A percentile compares a stretch with the other conserved stretches of the same genome.
Evolutionary conservation across 208 protist genomes (phyloP).

Genomic region (Leishmania turanica): DNA sequence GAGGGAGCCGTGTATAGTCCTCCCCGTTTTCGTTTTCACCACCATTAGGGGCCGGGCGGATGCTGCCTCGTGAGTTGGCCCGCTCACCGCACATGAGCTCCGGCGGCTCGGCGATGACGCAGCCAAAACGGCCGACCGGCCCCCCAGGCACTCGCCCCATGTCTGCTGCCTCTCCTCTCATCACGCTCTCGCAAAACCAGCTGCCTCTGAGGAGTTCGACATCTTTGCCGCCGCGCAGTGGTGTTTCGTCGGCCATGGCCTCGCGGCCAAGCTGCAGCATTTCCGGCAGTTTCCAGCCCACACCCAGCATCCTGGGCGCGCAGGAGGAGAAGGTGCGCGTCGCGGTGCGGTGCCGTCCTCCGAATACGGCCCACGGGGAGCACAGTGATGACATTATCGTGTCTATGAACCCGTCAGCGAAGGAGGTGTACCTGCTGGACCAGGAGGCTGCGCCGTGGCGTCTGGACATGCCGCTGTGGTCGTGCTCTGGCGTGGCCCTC

Average conservation of each 20-base stretch:
- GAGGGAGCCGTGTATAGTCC: not conserved
- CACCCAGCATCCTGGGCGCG: constrained; percentile 5
- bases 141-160: constrained; percentile 13
- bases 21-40: not conserved
- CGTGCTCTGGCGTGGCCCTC: constrained; percentile 37
- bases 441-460: constrained; percentile 41
- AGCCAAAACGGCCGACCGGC: constrained; percentile 4
- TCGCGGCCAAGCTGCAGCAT: constrained; percentile 25
- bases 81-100: constrained; percentile 29
- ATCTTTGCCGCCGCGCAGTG: not conserved
- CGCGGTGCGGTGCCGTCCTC: constrained; percentile 78
- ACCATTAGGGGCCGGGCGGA: not conserved
- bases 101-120: not conserved
- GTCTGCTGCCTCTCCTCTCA: constrained; percentile 15
- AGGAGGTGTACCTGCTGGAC: constrained; percentile 43
- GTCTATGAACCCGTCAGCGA: constrained; percentile 61
- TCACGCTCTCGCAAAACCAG: constrained; percentile 26
- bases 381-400: constrained; percentile 52
- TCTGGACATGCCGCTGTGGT: constrained; percentile 81
- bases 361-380: constrained; percentile 44
- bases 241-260: not conserved
- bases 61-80: constrained; percentile 41
- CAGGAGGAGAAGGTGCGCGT: constrained; percentile 69
- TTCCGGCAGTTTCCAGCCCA: constrained; percentile 29
- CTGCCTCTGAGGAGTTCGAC: not conserved